Evolutionary conservation across 75 land plant genomes (phyloP), one percentile per base, ranked within the genome.

Genomic region (Cunninghamia lanceolata): DNA sequence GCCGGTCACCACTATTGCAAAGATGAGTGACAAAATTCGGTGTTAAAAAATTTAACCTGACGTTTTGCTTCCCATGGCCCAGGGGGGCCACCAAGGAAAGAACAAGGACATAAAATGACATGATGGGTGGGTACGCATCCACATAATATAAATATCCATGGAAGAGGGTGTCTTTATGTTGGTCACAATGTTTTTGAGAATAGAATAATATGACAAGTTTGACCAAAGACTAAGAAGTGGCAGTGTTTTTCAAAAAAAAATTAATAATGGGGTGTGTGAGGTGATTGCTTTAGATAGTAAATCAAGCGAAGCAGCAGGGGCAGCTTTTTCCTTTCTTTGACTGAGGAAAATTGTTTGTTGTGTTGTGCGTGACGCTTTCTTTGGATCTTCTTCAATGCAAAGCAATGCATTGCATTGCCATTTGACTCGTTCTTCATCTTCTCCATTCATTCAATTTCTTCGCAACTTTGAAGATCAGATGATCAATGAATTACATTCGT

Each of bases 281-380:
- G 25, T 80, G 50, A 80, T 80, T 80, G 82, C 82, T 80, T 80
- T 79, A 79, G 46, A 28, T 25, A 80, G 82, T 28, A 80, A 80
- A 77, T 77, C 80, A 19, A 14, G 80, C 15, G 14, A 71, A 32
- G 36, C 75, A 71, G 75, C 75, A 71, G 32, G 82, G 82, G 45
- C 82, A 80, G 82, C 82, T 80, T 80, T 80, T 80, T 80, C 36
- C 82, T 80, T 10, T 80, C 82, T 80, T 80, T 80, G 82, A 80
- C 82, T 80, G 40, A 25, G 43, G 45, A 40, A 63, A 63, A 21
- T 39, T 9, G 32, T 80, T 45, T 80, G 82, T 80, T 80, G 82
- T 28, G 50, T 38, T 40, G 13, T 40, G 63, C 21, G 43, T 28
- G 39, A 35, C 45, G n/a, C 82, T n/a, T 45, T 43, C 15, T 25